These are phyloP conservation scores for Tubosaeta brunneosetosa DNA, from an alignment of 768 basidiomycete species.

Conservation along the genomic window DNA sequence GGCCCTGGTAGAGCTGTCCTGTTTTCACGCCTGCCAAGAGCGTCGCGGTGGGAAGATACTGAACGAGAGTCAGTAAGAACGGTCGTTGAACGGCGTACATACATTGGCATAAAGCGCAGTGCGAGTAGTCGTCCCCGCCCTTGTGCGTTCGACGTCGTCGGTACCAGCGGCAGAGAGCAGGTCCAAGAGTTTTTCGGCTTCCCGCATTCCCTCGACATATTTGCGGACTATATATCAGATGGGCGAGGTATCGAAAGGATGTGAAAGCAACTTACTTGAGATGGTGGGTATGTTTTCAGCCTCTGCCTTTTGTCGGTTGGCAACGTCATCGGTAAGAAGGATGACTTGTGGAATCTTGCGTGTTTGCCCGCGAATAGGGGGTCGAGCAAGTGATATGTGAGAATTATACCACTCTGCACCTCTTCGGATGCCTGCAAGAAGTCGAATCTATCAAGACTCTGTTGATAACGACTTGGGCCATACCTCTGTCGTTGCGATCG, in stretches of 20 bases:
- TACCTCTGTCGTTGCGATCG: slow-evolving; percentile 92
- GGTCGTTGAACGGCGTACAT: slow-evolving; percentile 12
- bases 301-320: slow-evolving; percentile 74
- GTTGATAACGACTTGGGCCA: background rate
- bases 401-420: slow-evolving; percentile 83
- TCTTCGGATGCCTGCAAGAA: slow-evolving; percentile 73
- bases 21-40: slow-evolving; percentile 81
- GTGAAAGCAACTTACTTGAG: slow-evolving; percentile 46
- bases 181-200: slow-evolving; percentile 68
- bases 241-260: background rate
- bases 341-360: slow-evolving; percentile 57
- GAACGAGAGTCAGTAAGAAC: background rate
- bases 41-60: slow-evolving; percentile 77
- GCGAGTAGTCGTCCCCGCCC: slow-evolving; percentile 46
- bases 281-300: slow-evolving; percentile 53
- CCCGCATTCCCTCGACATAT: slow-evolving; percentile 75
- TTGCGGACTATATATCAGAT: slow-evolving; percentile 48
- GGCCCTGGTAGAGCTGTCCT: slow-evolving; percentile 82
- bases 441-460: background rate
- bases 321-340: slow-evolving; percentile 85
- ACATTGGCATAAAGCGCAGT: slow-evolving; percentile 76
- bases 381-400: slow-evolving; percentile 56
- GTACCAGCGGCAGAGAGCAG: slow-evolving; percentile 67
- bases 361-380: slow-evolving; percentile 47
- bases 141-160: slow-evolving; percentile 60